These are phyloP conservation scores for Monosporozyma servazzii DNA, from an alignment of 805 yeast species.

Conservation along the genomic window DNA sequence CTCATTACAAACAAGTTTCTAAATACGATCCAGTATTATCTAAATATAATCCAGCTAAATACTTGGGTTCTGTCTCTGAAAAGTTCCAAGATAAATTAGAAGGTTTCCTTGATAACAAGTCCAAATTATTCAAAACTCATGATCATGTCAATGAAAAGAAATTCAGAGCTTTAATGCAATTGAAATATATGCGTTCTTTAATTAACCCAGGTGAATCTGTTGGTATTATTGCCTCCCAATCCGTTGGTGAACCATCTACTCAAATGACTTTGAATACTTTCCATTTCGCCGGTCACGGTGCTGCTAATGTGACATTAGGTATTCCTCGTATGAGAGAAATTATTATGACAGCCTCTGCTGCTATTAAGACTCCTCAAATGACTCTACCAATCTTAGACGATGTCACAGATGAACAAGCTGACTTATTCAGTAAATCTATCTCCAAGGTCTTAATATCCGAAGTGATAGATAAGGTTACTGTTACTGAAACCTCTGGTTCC, in stretches of 20 bases:
- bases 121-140: constrained; percentile 45
- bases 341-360: constrained; percentile 95
- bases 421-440: constrained; percentile 83
- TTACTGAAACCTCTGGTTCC: constrained; percentile 79
- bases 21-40: constrained; percentile 87
- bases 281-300: constrained; percentile 99
- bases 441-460: constrained; percentile 80
- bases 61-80: constrained; percentile 89
- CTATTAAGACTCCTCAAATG: constrained; percentile 99
- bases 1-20: constrained; percentile 51
- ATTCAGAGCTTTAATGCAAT: constrained; percentile 93
- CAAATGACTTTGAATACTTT: constrained; percentile 96
- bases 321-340: constrained; percentile 99
- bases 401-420: constrained; percentile 80
- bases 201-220: constrained; percentile 96
- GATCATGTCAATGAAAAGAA: constrained; percentile 54
- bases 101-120: constrained; percentile 48
- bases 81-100: constrained; percentile 77
- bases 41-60: constrained; percentile 77
- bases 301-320: constrained; percentile 98
- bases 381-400: constrained; percentile 74
- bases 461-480: constrained; percentile 74
- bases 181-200: constrained; percentile 93
- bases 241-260: constrained; percentile 98
- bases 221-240: constrained; percentile 96